Evolutionary conservation across 257 asterid species (phyloP), one percentile per base, ranked within the genome.

Genomic region (Solanum neorickii): DNA sequence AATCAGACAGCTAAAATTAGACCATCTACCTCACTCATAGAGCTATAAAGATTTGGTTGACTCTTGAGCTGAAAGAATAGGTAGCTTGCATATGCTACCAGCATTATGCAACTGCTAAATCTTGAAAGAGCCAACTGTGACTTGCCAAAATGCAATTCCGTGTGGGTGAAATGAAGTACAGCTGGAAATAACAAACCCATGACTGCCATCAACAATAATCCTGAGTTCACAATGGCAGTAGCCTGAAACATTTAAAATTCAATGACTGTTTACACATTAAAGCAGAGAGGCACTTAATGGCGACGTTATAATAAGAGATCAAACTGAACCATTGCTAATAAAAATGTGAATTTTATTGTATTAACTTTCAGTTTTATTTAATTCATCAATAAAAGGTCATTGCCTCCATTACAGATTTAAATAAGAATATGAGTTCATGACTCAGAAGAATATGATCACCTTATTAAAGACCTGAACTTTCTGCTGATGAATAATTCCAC

Each of bases 131-230:
- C 96, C 75, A 97, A 92, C 93, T 94, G 98, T 1, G 99, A 97
- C 89, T 92, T 93, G 74, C 96, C 98, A 91, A 93, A 89, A 88
- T 97, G 98, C 88, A 92, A 89, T 92, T 97, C 99, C 5, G 99
- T 90, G 86, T 92, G 98, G 56, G 99, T 95, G 90, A 95, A 95
- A 91, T 95, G 98, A 75, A 97, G 95, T 78, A 97, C 99, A 16
- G 98, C 99, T 9, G 99, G 99, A 90, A 97, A 93, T 87, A 97
- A 73, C 87, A 97, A 87, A 72, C 99, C 98, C 99, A 97, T 97
- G 52, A 97, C 99, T 37, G 99, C 99, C 99, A 95, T 97, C 90
- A 97, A 89, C 91, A 97, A 90, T 87, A 97, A 93, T 76, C 99
- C 99, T 7, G 99, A 95, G 89, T 92, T 97, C 91, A 95, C 99